Percentiles rank a stretch among this genome's conserved stretches.
These are phyloP conservation scores for Pelomyxa schiedti DNA, from an alignment of 78 protist genomes.

Conservation along the genomic window DNA sequence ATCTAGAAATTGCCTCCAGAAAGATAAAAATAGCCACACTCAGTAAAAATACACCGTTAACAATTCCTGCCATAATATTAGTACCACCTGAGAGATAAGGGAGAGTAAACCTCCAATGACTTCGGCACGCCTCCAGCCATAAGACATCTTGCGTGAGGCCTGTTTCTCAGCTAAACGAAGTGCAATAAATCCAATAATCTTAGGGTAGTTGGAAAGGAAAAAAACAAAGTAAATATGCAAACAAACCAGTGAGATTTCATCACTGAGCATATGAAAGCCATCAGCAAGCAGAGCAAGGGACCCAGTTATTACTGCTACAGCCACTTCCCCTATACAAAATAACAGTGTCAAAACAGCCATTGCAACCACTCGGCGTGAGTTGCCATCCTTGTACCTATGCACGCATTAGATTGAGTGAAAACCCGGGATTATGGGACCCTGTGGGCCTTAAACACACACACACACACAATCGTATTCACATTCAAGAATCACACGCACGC, in stretches of 20 bases:
- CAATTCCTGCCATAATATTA: neutral
- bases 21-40: conserved; percentile 21
- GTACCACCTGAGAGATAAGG: neutral
- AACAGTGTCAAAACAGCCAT: conserved; percentile 1
- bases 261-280: conserved; percentile 54
- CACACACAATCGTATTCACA: too few relatives aligned
- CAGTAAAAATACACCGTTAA: conserved; percentile 41
- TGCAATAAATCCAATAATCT: conserved; percentile 20
- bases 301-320: conserved; percentile 8
- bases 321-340: conserved; percentile 30
- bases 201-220: too few relatives aligned
- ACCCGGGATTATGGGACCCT: too few relatives aligned
- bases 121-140: conserved; percentile 45
- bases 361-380: neutral
- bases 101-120: conserved; percentile 34
- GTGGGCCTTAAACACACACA: too few relatives aligned
- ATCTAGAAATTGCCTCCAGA: conserved; percentile 23
- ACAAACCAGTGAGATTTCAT: conserved; percentile 28
- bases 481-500: too few relatives aligned
- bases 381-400: neutral
- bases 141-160: conserved; percentile 1
- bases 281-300: conserved; percentile 38
- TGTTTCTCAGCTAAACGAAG: neutral
- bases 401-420: too few relatives aligned
- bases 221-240: too few relatives aligned